Conservation (phyloP, 108 stramenopile genomes). For the Cylindrotheca fusiformis region DNA sequence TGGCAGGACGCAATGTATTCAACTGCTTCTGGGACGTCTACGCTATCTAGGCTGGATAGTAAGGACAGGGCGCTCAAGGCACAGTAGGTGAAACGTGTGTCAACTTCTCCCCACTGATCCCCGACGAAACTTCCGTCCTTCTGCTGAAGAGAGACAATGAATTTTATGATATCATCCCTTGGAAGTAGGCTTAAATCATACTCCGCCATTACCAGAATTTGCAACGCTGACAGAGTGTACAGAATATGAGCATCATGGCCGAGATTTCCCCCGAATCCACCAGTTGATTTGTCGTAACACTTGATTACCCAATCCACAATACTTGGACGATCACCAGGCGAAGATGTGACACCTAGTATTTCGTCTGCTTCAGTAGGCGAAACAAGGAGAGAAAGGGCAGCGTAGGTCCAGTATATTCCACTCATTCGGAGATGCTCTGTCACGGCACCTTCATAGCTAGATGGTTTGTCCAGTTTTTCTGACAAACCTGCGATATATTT, state of each 20-base stretch:
- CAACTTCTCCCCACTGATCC: slow-evolving; percentile 96
- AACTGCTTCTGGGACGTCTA: slow-evolving; percentile 70
- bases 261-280: slow-evolving; percentile 94
- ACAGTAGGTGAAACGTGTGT: slow-evolving; percentile 98
- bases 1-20: slow-evolving; percentile 81
- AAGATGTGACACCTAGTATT: slow-evolving; percentile 42
- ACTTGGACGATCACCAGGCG: slow-evolving; percentile 28
- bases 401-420: slow-evolving; percentile 97
- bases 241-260: slow-evolving; percentile 95
- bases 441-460: slow-evolving; percentile 89
- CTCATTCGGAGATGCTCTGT: slow-evolving; percentile 94
- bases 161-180: slow-evolving; percentile 52
- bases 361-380: slow-evolving; percentile 53
- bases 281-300: slow-evolving; percentile 76
- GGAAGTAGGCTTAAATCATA: slow-evolving; percentile 35
- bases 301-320: slow-evolving; percentile 92
- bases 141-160: slow-evolving; percentile 89
- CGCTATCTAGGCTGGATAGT: slow-evolving; percentile 54
- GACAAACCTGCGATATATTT: slow-evolving; percentile 75
- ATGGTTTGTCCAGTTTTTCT: slow-evolving; percentile 62
- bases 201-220: slow-evolving; percentile 91
- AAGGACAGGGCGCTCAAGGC: slow-evolving; percentile 85
- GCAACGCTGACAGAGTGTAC: slow-evolving; percentile 97
- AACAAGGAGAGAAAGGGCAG: slow-evolving; percentile 85
- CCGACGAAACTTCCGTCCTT: slow-evolving; percentile 95